Base-by-base conservation (phyloP, 2,329 filamentous ascomycete species). In the Tolypocladium paradoxum region DNA sequence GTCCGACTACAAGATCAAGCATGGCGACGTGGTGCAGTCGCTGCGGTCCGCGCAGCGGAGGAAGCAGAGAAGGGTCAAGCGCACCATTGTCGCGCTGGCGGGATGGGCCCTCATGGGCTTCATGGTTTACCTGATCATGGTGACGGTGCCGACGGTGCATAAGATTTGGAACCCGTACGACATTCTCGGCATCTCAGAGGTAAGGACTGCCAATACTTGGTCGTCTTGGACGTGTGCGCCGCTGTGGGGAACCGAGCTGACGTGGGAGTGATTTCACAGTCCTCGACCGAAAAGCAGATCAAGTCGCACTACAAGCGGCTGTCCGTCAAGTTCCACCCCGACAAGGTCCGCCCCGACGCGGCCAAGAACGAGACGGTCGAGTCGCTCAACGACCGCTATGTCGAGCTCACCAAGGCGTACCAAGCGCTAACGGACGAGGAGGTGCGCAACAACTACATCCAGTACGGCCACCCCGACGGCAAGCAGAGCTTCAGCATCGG, bases 401-500 rank as follows among this genome's bases (percentile, higher is more conserved):
- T 97, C 53, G 91, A 97, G 65, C 82, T 97, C 63, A 93, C 90
- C 61, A 99, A 99, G 75, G 93, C 93, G 7, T 99, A 96, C 79
- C 96, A 99, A 73, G 87, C 93, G 4, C 81, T 99, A 49, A 99
- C 95, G 5, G 93, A 99, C 66, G 95, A 99, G 72, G 93, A 97
- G 43, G 81, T 97, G 56, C 88, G 93, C 65, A 95, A 95, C 73
- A 99, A 99, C 75, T 99, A 88, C 71, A 84, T 96, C 51, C 88
- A 95, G 69, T 99, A 87, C 64, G 93, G 93, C 53, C 90, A 99
- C 69, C 93, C 93, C 7, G 93, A 99, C 68, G 93, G 93, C 66
- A 97, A 96, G 78, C 93, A 99, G 73, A 92, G 90, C 68, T 93
- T 91, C 72, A 96, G 90, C 73, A 97, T 99, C 65, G 92, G 93